A percentile compares a stretch with the other conserved stretches of the same genome.
phyloP scores from a whole-genome alignment of 495 filamentous ascomycete genomes.

The Aspergillus biplanus region DNA sequence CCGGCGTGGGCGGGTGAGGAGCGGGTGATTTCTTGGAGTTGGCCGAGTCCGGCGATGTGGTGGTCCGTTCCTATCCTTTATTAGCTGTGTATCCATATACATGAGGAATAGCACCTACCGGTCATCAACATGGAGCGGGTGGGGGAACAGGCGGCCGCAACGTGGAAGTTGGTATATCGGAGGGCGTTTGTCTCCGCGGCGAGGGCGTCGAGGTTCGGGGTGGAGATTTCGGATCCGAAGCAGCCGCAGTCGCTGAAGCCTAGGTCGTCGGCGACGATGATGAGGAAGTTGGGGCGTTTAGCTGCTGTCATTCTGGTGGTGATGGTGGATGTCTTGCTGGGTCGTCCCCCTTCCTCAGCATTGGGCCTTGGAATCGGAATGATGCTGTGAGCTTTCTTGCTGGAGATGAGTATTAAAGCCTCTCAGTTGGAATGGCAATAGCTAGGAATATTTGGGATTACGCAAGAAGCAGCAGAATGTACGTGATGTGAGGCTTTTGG shows the following conservation, averaged over 20 bases:
- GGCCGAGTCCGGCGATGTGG: slow-evolving; percentile 50
- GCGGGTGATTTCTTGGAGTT: slow-evolving; percentile 53
- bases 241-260: slow-evolving; percentile 64
- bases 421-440: too few relatives aligned
- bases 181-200: slow-evolving; percentile 50
- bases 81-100: too few relatives aligned
- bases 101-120: slow-evolving; percentile 16
- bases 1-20: slow-evolving; percentile 33
- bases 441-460: too few relatives aligned
- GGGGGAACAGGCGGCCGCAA: slow-evolving; percentile 66
- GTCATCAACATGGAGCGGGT: slow-evolving; percentile 63
- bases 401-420: too few relatives aligned
- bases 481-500: too few relatives aligned
- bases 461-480: too few relatives aligned
- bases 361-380: too few relatives aligned
- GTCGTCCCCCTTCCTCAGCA: too few relatives aligned
- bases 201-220: slow-evolving; percentile 62
- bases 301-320: slow-evolving; percentile 16
- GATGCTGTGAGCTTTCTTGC: too few relatives aligned
- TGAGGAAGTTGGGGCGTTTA: slow-evolving; percentile 66
- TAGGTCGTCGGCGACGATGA: slow-evolving; percentile 65
- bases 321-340: too few relatives aligned
- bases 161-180: slow-evolving; percentile 65
- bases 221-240: slow-evolving; percentile 66
- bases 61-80: slow-evolving; percentile 36